Base-by-base conservation (phyloP, 805 yeast genomes). In the Yamadazyma sp. region DNA sequence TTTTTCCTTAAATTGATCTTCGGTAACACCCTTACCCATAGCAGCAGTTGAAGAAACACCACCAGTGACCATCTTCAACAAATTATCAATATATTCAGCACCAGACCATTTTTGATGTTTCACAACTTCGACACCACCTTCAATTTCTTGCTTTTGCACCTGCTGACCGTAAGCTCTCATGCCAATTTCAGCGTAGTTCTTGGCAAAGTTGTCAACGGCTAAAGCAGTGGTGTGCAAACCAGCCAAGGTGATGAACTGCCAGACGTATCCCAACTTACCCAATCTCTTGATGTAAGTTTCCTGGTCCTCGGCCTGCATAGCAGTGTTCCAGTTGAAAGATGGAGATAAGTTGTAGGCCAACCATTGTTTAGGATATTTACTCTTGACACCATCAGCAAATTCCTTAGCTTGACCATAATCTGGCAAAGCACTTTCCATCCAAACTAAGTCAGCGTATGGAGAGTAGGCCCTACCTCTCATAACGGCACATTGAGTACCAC, bases 31-130 rank as follows among this genome's bases (percentile, higher is more conserved):
- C 45, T 83, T 83, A 58, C 97, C 97, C 97, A 91, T 91, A 33
- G 98, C 97, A 49, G 97, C 95, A 33, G 98, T 91, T 13, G 95
- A 83, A 35, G 90, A 75, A 41, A 90, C 84, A 70, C 98, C 98
- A 54, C 97, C 97, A 40, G 93, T 82, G 17, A 89, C 93, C 66
- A 88, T 73, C 65, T 83, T 89, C 63, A 91, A 80, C 57, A 91
- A 72, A 43, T 87, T 82, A 65, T 91, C 98, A 57, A 91, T 84
- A 71, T 88, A 90, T 67, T 87, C 95, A 20, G 98, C 98, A 60
- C 98, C 98, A 28, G 96, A 88, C 98, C 98, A 91, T 66, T 90
- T 88, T 68, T 91, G 98, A 67, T 91, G 98, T 75, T 89, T 91
- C 47, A 91, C 95, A 42, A 91, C 95, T 65, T 91, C 98, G 49